These are phyloP conservation scores for Cinnamomum micranthum DNA, from an alignment of 164 flowering plant genomes.

Conservation along the genomic window DNA sequence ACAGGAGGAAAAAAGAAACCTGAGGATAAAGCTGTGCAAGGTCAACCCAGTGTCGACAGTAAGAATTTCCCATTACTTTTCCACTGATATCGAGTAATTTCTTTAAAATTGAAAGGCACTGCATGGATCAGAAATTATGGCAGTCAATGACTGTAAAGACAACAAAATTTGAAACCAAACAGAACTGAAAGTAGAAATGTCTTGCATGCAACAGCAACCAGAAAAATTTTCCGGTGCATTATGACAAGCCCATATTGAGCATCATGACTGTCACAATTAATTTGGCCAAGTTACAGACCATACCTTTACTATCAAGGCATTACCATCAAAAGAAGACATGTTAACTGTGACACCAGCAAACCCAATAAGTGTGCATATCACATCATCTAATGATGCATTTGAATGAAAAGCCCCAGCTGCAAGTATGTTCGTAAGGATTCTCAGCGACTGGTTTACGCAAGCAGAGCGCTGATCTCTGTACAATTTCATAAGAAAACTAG, in stretches of 20 bases:
- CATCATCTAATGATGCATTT: constrained; percentile 49
- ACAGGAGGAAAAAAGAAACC: constrained; percentile 36
- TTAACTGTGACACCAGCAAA: constrained; percentile 34
- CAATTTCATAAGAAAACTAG: constrained; percentile 16
- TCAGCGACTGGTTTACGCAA: constrained; percentile 58
- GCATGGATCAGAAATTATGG: constrained; percentile 22
- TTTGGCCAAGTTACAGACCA: not conserved
- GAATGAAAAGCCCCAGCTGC: constrained; percentile 65
- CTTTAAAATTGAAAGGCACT: constrained; percentile 68
- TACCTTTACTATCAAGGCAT: constrained; percentile 70
- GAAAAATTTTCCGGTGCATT: not conserved
- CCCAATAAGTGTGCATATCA: constrained; percentile 52
- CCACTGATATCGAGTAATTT: constrained; percentile 52
- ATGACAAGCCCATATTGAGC: not conserved
- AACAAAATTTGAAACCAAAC: constrained; percentile 1
- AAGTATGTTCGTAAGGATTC: constrained; percentile 72
- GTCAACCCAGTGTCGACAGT: constrained; percentile 66
- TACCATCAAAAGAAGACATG: constrained; percentile 36
- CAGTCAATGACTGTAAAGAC: not conserved
- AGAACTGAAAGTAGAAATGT: not conserved
- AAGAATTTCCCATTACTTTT: constrained; percentile 39
- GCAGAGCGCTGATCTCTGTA: constrained; percentile 63
- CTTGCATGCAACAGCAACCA: not conserved
- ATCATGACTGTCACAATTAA: not conserved
- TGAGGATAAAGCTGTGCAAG: constrained; percentile 56